Conservation (phyloP, 1,139 yeast species). For the Yamadazyma oceani region DNA sequence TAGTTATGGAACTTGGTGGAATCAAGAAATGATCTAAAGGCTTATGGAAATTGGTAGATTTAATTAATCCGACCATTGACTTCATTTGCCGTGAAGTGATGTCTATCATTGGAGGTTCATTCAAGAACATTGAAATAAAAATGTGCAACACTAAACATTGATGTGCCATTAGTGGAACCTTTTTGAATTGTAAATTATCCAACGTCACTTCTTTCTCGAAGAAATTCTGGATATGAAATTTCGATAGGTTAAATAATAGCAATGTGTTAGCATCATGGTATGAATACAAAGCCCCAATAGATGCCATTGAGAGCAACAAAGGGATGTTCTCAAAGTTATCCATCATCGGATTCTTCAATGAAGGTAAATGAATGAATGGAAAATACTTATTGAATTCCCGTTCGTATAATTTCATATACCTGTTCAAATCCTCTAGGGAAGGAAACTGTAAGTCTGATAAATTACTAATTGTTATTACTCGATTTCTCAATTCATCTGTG, state of each 20-base stretch:
- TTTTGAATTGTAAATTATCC: constrained; percentile 51
- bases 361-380: constrained; percentile 79
- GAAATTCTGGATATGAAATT: constrained; percentile 73
- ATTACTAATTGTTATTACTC: constrained; percentile 53
- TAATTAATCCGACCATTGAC: constrained; percentile 76
- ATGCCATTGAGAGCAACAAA: constrained; percentile 75
- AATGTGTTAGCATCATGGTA: constrained; percentile 80
- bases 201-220: constrained; percentile 58
- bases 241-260: constrained; percentile 73
- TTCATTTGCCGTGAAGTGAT: constrained; percentile 74
- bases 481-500: constrained; percentile 51
- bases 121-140: constrained; percentile 78
- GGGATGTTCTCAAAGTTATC: constrained; percentile 67
- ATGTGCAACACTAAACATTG: constrained; percentile 82
- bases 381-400: constrained; percentile 76
- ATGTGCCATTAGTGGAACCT: constrained; percentile 84
- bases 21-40: constrained; percentile 63
- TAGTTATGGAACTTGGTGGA: constrained; percentile 47
- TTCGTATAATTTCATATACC: constrained; percentile 68
- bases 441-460: constrained; percentile 63
- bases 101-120: constrained; percentile 70
- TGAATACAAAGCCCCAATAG: constrained; percentile 84
- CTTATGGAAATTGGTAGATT: constrained; percentile 70
- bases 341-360: constrained; percentile 56
- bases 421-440: constrained; percentile 68